phyloP scores from a whole-genome alignment of 2,329 filamentous ascomycete genomes.

The Fusarium sp. region DNA sequence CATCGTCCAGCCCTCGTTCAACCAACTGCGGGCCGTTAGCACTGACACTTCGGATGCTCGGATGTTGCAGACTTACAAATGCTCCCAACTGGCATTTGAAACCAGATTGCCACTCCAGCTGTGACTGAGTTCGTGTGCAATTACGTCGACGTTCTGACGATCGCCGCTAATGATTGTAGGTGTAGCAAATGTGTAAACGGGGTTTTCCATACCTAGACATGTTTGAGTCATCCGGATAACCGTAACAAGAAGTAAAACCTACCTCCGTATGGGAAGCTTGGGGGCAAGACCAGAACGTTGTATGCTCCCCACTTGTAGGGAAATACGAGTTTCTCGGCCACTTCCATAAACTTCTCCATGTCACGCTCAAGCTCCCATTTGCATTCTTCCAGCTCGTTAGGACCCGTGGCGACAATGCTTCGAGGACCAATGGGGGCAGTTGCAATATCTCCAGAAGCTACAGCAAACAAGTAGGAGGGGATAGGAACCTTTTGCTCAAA shows the following conservation, averaged over 20 bases:
- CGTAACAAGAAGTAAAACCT: constrained; percentile 48
- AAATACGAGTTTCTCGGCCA: constrained; percentile 83
- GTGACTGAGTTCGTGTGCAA: constrained; percentile 83
- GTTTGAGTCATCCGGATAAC: constrained; percentile 2
- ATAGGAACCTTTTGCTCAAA: constrained; percentile 95
- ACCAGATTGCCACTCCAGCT: constrained; percentile 92
- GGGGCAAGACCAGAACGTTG: constrained; percentile 90
- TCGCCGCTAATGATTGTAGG: constrained; percentile 93
- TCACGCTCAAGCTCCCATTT: constrained; percentile 93
- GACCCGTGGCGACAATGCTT: constrained; percentile 86
- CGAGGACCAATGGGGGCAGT: constrained; percentile 87
- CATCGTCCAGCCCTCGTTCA: constrained; percentile 88
- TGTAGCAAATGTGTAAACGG: constrained; percentile 93
- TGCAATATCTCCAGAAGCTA: constrained; percentile 86
- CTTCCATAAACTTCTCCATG: constrained; percentile 90
- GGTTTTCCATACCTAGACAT: constrained; percentile 81
- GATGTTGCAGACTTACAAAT: constrained; percentile 65
- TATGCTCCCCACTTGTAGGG: constrained; percentile 96
- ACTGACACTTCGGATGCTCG: background rate
- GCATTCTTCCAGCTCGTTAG: constrained; percentile 83
- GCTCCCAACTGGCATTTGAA: constrained; percentile 82
- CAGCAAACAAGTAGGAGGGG: constrained; percentile 92
- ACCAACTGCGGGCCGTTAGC: constrained; percentile 60
- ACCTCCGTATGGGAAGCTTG: constrained; percentile 89
- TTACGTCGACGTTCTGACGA: constrained; percentile 92